phyloP scores from a whole-genome alignment of 495 filamentous ascomycete species.

The Neurospora sp. region DNA sequence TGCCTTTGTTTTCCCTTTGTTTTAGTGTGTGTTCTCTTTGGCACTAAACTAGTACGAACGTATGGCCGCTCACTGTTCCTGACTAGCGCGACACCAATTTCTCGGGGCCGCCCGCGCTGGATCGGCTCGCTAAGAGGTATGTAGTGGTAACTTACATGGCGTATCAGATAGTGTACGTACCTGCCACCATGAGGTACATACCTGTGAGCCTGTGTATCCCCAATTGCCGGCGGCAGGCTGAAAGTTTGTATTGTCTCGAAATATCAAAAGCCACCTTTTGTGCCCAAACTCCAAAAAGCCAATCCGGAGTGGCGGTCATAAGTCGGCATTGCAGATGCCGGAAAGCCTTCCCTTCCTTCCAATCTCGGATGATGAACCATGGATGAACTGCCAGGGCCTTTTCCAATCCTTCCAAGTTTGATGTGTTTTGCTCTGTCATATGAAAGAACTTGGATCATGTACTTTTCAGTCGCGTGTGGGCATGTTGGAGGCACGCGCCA shows the following conservation, averaged over 20 bases:
- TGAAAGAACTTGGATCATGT: not conserved
- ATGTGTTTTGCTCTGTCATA: not conserved
- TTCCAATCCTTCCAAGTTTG: not conserved
- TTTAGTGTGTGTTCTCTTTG: not conserved
- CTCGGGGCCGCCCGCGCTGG: not conserved
- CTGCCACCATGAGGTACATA: not conserved
- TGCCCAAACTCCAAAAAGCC: not conserved
- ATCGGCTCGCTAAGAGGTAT: not conserved
- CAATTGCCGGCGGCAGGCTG: not conserved
- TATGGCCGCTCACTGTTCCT: not conserved
- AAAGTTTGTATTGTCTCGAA: not conserved
- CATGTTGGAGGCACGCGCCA: not conserved
- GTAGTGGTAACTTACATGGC: not conserved
- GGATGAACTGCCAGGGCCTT: not conserved
- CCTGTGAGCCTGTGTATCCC: not conserved
- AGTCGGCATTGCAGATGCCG: not conserved
- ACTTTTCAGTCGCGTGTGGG: not conserved
- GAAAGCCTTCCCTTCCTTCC: not conserved
- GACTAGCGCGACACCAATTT: not conserved
- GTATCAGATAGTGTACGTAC: not conserved
- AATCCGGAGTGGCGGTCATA: conserved; percentile 3
- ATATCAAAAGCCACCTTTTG: not conserved
- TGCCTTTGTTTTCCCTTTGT: not conserved
- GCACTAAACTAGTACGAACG: not conserved
- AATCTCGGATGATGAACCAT: not conserved